Base-by-base conservation (phyloP, 2,329 filamentous ascomycete genomes). In the Xylariales sp. region DNA sequence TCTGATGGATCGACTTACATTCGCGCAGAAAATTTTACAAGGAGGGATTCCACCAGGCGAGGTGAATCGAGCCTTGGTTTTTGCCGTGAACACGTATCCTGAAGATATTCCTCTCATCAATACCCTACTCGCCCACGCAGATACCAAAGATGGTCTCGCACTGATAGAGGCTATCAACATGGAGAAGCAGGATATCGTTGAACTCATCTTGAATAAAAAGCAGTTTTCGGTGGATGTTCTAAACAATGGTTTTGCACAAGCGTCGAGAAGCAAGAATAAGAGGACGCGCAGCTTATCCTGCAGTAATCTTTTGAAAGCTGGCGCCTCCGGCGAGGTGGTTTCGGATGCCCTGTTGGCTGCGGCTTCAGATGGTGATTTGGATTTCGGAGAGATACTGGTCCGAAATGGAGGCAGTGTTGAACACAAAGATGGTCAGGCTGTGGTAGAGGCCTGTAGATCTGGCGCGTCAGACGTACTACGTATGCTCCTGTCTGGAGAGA, bases 381-480 rank as follows among this genome's bases (percentile, higher is more conserved):
- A 63, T 6, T 66, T 79, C 2, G 72, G 73, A 12, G 65, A 66
- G 21, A 56, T 76, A 2, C 62, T 80, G 6, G 66, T 79, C 38
- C 59, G 66, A 7, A 63, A 76, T 34, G 75, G 76, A 1, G 76
- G 73, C 1, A 72, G 62, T 32, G 65, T 73, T 3, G 68, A 74
- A 3, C 67, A 70, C 32, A 69, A 69, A 8, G 68, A 71, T 19
- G 74, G 75, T 4, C 70, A 76, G 42, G 72, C 74, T 3, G 63
- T 80, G 7, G 62, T 79, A 1, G 70, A 76, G 47, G 74, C 76
- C 1, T 77, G 73, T 22, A 65, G 70, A 2, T 67, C 69, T 0
- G 76, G 76, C 0, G 68, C 70, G 0, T 56, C 66, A 0, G 68
- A 70, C 4, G 69, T 80, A 4, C 52, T 80, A 3, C 56, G 63